Conservation (phyloP, 805 yeast genomes). For the Monosporozyma siamensis region DNA sequence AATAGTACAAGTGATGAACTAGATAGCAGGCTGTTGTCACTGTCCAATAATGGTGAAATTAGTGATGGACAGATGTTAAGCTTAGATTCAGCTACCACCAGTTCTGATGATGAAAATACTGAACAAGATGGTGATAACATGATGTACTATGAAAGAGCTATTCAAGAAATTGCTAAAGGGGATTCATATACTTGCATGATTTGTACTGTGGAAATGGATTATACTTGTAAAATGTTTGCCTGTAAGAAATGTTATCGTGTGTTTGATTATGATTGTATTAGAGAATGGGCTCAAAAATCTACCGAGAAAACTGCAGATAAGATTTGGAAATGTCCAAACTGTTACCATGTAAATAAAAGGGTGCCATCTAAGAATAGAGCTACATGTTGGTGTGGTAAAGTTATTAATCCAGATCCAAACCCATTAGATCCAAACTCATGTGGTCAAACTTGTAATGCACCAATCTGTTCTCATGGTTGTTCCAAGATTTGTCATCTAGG, state of each 20-base stretch:
- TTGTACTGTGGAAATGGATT: slow-evolving; percentile 75
- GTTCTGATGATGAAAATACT: slow-evolving; percentile 3
- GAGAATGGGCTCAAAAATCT: slow-evolving; percentile 78
- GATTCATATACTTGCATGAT: slow-evolving; percentile 79
- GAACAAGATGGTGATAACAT: slow-evolving; percentile 16
- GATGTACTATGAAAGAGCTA: slow-evolving; percentile 26
- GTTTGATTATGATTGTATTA: slow-evolving; percentile 76
- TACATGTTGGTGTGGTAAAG: slow-evolving; percentile 83
- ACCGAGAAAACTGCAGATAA: slow-evolving; percentile 51
- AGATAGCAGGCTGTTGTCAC: slow-evolving; percentile 7
- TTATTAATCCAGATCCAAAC: slow-evolving; percentile 52
- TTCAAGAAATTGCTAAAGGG: slow-evolving; percentile 29
- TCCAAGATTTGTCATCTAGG: slow-evolving; percentile 80
- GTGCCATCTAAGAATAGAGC: slow-evolving; percentile 37
- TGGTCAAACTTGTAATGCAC: slow-evolving; percentile 67
- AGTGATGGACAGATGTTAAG: not conserved
- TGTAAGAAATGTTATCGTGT: slow-evolving; percentile 73
- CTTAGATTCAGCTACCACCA: no score
- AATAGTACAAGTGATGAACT: not conserved
- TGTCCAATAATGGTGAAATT: slow-evolving; percentile 7
- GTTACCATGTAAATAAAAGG: slow-evolving; percentile 41
- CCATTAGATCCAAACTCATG: slow-evolving; percentile 71
- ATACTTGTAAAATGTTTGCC: slow-evolving; percentile 62
- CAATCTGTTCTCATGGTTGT: slow-evolving; percentile 68
- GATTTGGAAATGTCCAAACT: slow-evolving; percentile 82